Evolutionary conservation across 192 early-diverging fungal species (phyloP).

Genomic region (Diversispora eburnea): DNA sequence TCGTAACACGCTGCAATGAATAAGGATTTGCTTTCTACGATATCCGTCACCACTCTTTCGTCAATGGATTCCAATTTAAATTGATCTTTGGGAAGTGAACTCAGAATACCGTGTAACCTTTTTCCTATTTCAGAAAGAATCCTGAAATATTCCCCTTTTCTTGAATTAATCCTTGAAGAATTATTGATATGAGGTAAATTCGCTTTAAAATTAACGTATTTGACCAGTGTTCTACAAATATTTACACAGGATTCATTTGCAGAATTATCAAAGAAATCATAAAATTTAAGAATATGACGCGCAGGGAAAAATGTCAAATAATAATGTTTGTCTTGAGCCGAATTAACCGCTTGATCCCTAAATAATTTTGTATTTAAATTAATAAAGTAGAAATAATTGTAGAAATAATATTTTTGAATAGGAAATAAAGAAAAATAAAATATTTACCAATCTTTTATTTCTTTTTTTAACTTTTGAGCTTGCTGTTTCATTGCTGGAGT

Average conservation of each 20-base stretch:
- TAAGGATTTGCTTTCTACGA: conserved; percentile 2
- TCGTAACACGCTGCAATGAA: conserved; percentile 23
- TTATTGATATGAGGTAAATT: neutral
- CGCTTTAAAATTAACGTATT: conserved; percentile 13
- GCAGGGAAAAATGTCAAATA: conserved; percentile 29
- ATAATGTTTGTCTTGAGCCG: conserved; percentile 19
- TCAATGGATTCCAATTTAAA: no score
- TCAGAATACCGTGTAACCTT: no score
- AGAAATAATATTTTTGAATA: no score
- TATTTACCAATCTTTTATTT: no score
- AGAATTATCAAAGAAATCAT: conserved; percentile 17
- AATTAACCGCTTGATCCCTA: neutral
- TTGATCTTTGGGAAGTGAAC: no score
- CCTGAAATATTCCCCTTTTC: no score
- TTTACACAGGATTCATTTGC: neutral
- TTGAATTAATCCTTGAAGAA: no score
- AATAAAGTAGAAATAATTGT: neutral
- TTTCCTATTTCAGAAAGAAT: no score
- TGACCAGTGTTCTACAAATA: conserved; percentile 15
- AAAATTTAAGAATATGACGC: conserved; percentile 23
- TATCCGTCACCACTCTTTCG: neutral
- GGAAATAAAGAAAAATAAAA: no score
- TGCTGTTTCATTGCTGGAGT: no score
- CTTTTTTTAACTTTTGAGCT: no score
- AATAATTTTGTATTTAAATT: neutral